Conservation (phyloP, 805 yeast genomes). For the Nakazawaea pomicola region DNA sequence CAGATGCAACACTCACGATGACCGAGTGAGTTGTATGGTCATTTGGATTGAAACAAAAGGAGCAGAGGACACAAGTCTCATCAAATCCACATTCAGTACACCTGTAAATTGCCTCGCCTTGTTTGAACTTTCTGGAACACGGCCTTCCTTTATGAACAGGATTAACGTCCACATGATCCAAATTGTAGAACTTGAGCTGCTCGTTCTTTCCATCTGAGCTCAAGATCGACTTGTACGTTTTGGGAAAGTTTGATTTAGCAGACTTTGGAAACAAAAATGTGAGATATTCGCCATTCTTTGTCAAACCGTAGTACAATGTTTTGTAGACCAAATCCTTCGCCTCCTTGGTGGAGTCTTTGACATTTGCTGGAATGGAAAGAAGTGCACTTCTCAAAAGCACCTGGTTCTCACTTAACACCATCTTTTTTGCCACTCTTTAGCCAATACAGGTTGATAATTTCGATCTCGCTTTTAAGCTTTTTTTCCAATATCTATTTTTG, state of each 20-base stretch:
- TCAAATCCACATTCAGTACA: conserved; percentile 77
- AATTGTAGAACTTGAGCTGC: neutral
- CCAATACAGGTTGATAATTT: no score
- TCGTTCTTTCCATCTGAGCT: no score
- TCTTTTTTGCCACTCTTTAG: neutral
- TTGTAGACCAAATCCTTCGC: conserved; percentile 11
- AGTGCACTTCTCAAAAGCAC: neutral
- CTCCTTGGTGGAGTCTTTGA: conserved; percentile 2
- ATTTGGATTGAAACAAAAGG: conserved; percentile 61
- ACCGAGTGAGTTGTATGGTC: conserved; percentile 70
- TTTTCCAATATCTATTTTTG: neutral
- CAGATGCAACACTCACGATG: conserved; percentile 42
- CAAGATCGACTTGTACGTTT: neutral
- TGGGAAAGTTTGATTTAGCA: conserved; percentile 3
- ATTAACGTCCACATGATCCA: neutral
- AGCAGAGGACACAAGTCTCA: conserved; percentile 74
- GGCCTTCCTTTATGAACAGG: conserved; percentile 53
- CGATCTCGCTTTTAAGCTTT: no score
- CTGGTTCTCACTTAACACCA: neutral
- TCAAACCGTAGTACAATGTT: conserved; percentile 26
- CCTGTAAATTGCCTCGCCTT: conserved; percentile 64
- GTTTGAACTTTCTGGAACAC: conserved; percentile 60
- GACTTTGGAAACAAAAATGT: conserved; percentile 8
- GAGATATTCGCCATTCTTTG: conserved; percentile 35
- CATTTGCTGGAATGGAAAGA: conserved; percentile 6